These are phyloP conservation scores for Erythrophleum fordii DNA, from an alignment of 306 rosid genomes.

Conservation along the genomic window DNA sequence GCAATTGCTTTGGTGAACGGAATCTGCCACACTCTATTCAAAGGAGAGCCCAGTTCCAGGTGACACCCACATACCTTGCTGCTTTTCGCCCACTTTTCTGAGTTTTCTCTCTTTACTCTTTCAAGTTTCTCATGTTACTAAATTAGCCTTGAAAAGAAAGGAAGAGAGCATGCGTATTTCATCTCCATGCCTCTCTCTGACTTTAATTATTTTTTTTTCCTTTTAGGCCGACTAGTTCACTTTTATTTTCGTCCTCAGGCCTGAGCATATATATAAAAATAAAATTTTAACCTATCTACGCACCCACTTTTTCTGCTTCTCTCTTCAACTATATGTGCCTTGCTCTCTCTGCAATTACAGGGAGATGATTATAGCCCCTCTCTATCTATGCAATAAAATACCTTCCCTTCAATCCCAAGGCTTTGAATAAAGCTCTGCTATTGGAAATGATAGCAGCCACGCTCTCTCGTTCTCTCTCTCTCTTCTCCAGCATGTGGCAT, in stretches of 20 bases:
- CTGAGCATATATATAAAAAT: background rate
- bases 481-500: background rate
- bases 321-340: constrained; percentile 1
- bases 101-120: constrained; percentile 66
- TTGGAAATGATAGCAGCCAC: constrained; percentile 63
- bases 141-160: constrained; percentile 81
- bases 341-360: constrained; percentile 66
- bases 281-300: background rate
- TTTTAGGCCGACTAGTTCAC: constrained; percentile 40
- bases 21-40: constrained; percentile 57
- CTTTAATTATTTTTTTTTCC: constrained; percentile 51
- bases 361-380: constrained; percentile 53
- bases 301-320: constrained; percentile 18
- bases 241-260: constrained; percentile 29
- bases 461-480: constrained; percentile 37
- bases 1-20: constrained; percentile 45
- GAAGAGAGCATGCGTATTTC: constrained; percentile 43
- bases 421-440: constrained; percentile 48
- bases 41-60: constrained; percentile 64
- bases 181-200: constrained; percentile 41
- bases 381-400: constrained; percentile 43
- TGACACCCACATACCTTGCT: constrained; percentile 58
- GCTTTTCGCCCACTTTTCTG: constrained; percentile 46
- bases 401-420: constrained; percentile 78
- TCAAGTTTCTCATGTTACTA: constrained; percentile 52